Conservation (phyloP, 2,329 filamentous ascomycete species). For the Verticillium dahliae region DNA sequence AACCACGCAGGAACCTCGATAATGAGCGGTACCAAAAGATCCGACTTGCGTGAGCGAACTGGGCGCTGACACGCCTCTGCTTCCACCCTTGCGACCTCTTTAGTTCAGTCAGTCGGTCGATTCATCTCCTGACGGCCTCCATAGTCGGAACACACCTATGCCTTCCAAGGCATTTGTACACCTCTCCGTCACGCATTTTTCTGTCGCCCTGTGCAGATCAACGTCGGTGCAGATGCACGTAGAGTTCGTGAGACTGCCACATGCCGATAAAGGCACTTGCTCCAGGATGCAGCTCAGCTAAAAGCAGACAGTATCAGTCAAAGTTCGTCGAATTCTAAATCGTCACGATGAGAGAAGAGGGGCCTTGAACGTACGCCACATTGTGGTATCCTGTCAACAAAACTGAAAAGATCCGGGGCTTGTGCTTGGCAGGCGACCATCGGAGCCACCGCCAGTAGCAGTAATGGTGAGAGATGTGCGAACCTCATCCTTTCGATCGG, state of each 20-base stretch:
- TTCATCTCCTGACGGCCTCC: too few species aligned
- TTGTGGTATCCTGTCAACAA: slow-evolving; percentile 9
- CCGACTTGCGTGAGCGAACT: slow-evolving; percentile 19
- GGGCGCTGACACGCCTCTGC: slow-evolving; percentile 24
- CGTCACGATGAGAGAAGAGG: not conserved
- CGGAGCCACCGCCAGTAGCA: not conserved
- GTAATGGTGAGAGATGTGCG: not conserved
- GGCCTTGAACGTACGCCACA: slow-evolving; percentile 14
- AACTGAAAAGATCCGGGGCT: slow-evolving; percentile 7
- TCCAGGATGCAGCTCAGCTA: slow-evolving; percentile 16
- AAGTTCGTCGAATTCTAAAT: not conserved
- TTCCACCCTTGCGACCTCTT: slow-evolving; percentile 23
- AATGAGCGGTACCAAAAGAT: slow-evolving; percentile 26
- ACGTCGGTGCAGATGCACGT: slow-evolving; percentile 21
- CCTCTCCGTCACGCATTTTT: slow-evolving; percentile 15
- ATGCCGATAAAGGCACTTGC: slow-evolving; percentile 16
- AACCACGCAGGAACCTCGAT: slow-evolving; percentile 27
- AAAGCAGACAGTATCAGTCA: not conserved
- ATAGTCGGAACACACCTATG: slow-evolving; percentile 13
- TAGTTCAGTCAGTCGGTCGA: slow-evolving; percentile 5
- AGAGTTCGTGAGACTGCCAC: slow-evolving; percentile 14
- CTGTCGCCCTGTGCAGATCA: slow-evolving; percentile 10
- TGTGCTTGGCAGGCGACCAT: not conserved
- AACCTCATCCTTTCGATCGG: not conserved
- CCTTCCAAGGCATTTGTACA: slow-evolving; percentile 18